A percentile compares a stretch with the other conserved stretches of the same genome.
Evolutionary conservation across 202 grass and related monocot genomes (phyloP).

Genomic region (Zoysia matrella): DNA sequence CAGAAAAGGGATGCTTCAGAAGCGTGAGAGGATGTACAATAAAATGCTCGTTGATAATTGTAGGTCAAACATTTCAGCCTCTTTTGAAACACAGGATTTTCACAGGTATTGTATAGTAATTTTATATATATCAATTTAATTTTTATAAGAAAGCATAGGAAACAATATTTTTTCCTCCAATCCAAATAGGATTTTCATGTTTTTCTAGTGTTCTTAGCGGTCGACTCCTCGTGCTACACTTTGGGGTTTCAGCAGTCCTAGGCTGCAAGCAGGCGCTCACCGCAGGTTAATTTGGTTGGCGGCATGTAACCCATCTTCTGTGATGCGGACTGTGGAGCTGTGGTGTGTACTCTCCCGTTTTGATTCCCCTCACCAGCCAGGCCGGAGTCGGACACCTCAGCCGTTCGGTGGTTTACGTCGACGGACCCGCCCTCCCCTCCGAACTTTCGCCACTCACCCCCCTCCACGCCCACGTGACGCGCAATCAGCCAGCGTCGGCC

Average conservation of each 20-base stretch:
- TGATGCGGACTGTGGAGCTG: background rate
- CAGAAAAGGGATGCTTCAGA: too few species aligned
- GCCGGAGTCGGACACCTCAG: constrained; percentile 22
- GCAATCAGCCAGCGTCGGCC: constrained; percentile 9
- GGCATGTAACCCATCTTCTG: background rate
- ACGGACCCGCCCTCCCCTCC: constrained; percentile 26
- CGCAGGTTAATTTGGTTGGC: constrained; percentile 15
- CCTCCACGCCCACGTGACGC: constrained; percentile 18
- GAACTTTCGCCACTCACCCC: constrained; percentile 7
- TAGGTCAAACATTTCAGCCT: too few species aligned
- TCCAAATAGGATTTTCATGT: too few species aligned
- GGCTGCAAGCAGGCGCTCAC: background rate
- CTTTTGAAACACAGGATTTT: too few species aligned
- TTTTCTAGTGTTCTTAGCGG: too few species aligned
- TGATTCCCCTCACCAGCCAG: constrained; percentile 6
- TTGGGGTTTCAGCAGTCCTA: background rate
- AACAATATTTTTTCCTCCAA: too few species aligned
- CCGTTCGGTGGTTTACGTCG: constrained; percentile 25
- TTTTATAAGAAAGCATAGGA: too few species aligned
- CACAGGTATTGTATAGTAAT: too few species aligned
- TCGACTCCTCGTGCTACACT: too few species aligned
- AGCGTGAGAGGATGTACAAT: too few species aligned
- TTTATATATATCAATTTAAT: too few species aligned
- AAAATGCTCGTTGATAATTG: too few species aligned
- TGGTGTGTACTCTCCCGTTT: background rate